phyloP scores from a whole-genome alignment of 2,329 filamentous ascomycete genomes.

The Clarireedia sp. region DNA sequence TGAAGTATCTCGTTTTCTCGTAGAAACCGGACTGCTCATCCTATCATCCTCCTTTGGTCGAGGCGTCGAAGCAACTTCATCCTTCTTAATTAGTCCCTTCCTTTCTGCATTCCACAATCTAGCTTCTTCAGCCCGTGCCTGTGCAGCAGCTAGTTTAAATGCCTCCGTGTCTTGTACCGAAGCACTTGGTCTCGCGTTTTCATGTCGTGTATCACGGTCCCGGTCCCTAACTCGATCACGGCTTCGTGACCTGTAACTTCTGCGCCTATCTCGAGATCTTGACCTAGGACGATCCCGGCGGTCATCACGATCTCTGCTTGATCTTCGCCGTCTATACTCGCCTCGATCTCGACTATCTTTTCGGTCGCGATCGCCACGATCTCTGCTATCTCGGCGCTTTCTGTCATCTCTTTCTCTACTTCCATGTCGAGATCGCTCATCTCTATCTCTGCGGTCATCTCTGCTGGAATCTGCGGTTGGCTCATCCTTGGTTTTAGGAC shows the following conservation, averaged over 20 bases:
- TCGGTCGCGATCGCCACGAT: constrained; percentile 19
- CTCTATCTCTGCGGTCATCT: constrained; percentile 10
- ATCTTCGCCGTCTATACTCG: constrained; percentile 22
- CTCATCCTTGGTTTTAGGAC: constrained; percentile 1
- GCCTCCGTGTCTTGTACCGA: constrained; percentile 16
- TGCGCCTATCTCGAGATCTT: constrained; percentile 19
- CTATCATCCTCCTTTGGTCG: constrained; percentile 15
- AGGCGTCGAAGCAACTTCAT: constrained; percentile 13
- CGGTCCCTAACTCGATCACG: constrained; percentile 19
- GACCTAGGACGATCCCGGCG: constrained; percentile 18
- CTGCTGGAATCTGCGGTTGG: background rate
- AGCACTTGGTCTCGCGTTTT: constrained; percentile 6
- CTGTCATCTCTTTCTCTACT: constrained; percentile 10
- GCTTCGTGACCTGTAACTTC: constrained; percentile 21
- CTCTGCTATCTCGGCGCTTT: constrained; percentile 14
- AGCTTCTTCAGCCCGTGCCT: constrained; percentile 55
- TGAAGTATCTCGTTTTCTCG: constrained; percentile 26
- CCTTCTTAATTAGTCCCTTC: constrained; percentile 39
- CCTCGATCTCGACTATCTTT: constrained; percentile 21
- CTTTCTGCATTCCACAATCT: constrained; percentile 52
- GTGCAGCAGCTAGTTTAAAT: constrained; percentile 53
- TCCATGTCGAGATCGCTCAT: constrained; percentile 10
- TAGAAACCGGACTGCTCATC: constrained; percentile 20
- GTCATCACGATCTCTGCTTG: constrained; percentile 26
- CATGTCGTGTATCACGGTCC: constrained; percentile 13